Base-by-base conservation (phyloP, 768 basidiomycete genomes). In the Auriculariales sp. region DNA sequence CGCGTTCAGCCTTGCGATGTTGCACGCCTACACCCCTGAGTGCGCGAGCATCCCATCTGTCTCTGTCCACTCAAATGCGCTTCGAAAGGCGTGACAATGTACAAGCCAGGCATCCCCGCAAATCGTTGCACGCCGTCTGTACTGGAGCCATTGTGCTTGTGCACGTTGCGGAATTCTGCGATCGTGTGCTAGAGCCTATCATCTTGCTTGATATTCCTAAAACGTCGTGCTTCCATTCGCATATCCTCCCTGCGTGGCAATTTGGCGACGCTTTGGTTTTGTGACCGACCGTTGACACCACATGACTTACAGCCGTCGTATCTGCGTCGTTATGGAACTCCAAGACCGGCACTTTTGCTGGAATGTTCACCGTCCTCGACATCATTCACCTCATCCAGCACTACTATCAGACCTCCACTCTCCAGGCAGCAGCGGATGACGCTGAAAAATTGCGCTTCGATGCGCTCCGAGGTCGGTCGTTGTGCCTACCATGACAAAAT, bases 341-440 rank as follows among this genome's bases (percentile, higher is more conserved):
- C 64, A 87, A 91, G 55, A 79, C 77, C 53, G 93, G 89, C 3
- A 78, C 72, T 34, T 99, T 99, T 59, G 89, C 90, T 7, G 95
- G 95, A 53, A 98, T 99, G 94, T 84, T 99, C 60, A 99, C 95
- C 7, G 90, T 98, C n/a, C 77, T 91, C 51, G 95, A 99, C 65
- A 92, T 99, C 63, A 97, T 99, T 51, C 95, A 99, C 63, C 79
- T 99, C 55, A 98, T 99, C 56, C 95, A 99, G 59, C 95, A 93
- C 68, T 99, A 97, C 65, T 95, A 97, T 65, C 79, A 82, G 44
- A 88, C 83, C 2, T 81, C 85, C 28, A 81, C 81, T 31, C 85
- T 79, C 63, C 91, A 91, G 57, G 79, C 78, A 48, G 93, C 91
- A 4, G 78, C 83, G 0, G 76, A 81, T 10, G 92, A 98, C 58